Percentiles rank a stretch among this genome's conserved stretches.
Evolutionary conservation across 208 protist genomes (phyloP).

Genomic region (Angomonas ambiguus): DNA sequence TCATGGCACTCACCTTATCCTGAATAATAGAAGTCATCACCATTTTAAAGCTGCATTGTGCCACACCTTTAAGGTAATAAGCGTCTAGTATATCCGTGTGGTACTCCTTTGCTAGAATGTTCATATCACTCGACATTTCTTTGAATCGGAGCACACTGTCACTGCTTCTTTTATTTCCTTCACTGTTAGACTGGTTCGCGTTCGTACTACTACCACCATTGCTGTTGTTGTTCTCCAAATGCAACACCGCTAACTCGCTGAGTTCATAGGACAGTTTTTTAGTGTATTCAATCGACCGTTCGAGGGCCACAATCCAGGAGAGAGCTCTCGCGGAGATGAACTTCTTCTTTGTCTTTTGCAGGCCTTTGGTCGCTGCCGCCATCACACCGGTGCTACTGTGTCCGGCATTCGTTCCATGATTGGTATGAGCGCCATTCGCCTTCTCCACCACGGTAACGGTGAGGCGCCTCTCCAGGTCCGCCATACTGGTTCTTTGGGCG

Average conservation of each 20-base stretch:
- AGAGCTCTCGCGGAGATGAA: constrained; percentile 38
- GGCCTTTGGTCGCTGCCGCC: constrained; percentile 5
- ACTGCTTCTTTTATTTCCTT: too few species aligned
- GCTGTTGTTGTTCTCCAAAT: constrained; percentile 10
- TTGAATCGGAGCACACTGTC: constrained; percentile 53
- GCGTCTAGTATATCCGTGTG: constrained; percentile 7
- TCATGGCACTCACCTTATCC: constrained; percentile 43
- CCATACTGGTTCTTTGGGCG: not conserved
- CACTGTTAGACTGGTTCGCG: too few species aligned
- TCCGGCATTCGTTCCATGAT: not conserved
- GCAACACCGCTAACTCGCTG: constrained; percentile 27
- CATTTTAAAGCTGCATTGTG: constrained; percentile 20
- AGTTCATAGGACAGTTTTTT: constrained; percentile 56
- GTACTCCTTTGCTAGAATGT: constrained; percentile 14
- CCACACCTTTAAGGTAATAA: constrained; percentile 1
- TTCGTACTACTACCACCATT: too few species aligned
- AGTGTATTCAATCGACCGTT: constrained; percentile 45
- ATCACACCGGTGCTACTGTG: not conserved
- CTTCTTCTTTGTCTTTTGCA: not conserved
- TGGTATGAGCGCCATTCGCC: not conserved
- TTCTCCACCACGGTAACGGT: not conserved
- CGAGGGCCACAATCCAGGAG: constrained; percentile 47
- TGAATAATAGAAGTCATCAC: constrained; percentile 41
- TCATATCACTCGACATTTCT: constrained; percentile 65
- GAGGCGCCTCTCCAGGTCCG: not conserved